A percentile compares a stretch with the other conserved stretches of the same genome.
These are phyloP conservation scores for Botrytis paeoniae DNA, from an alignment of 2,329 filamentous ascomycete species.

Conservation along the genomic window DNA sequence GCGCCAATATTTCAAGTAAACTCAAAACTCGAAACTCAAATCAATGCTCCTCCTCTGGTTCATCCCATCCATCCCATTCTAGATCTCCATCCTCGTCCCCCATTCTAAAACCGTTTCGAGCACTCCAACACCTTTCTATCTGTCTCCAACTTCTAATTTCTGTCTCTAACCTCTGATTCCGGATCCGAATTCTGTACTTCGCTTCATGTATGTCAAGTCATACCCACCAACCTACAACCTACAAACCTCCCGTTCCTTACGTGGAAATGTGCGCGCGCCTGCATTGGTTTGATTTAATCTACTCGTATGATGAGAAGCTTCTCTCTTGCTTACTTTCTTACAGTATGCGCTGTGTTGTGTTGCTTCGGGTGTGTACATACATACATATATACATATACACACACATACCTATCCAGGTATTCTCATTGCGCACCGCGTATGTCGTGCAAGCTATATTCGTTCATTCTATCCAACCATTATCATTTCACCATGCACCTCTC, in stretches of 20 bases:
- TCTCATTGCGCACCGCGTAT: neutral
- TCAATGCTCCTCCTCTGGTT: neutral
- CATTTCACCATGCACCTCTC: neutral
- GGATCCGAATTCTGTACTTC: neutral
- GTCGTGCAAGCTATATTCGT: neutral
- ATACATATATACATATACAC: neutral
- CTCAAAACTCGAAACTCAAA: neutral
- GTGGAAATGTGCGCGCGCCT: neutral
- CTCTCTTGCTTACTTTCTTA: neutral
- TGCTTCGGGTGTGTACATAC: neutral
- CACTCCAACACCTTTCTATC: neutral
- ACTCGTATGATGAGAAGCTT: neutral
- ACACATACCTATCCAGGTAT: no score
- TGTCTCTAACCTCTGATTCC: neutral
- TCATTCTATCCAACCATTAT: neutral
- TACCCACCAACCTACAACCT: neutral
- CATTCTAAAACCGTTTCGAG: neutral
- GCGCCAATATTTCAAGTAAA: neutral
- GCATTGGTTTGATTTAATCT: neutral
- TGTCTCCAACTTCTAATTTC: neutral
- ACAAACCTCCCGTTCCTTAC: neutral
- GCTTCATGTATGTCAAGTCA: neutral
- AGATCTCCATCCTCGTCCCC: no score
- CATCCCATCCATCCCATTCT: neutral
- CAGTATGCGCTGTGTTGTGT: neutral